Base-by-base conservation (phyloP, 2,329 filamentous ascomycete species). In the Diaporthe vaccinii region DNA sequence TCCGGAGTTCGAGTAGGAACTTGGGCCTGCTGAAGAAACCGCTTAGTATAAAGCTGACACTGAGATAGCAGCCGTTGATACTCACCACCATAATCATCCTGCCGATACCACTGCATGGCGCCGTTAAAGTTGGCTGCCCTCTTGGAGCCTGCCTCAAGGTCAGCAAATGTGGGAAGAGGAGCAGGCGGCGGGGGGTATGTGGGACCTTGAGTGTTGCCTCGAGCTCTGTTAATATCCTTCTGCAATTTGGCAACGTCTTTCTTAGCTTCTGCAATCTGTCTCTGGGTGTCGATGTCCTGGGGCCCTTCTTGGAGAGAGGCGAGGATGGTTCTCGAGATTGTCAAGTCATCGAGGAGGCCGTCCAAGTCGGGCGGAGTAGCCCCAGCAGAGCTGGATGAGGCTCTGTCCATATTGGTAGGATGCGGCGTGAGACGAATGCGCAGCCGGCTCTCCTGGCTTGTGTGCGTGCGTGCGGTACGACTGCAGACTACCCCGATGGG, bases 281-380 rank as follows among this genome's bases (percentile, higher is more conserved):
- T 69, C 17, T 78, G 69, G 17, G 79, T 79, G n/a, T 75, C 75
- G 25, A 72, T 75, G 25, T 82, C 76, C 14, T 78, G 62, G 4
- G 80, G 78, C 3, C 78, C 74, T 59, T 83, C 81, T 53, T 79
- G 78, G n/a, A 89, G 82, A 2, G 87, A 88, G 10, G 79, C 77
- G 4, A 89, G 81, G 28, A 89, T 82, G 68, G 85, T 84, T 62
- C 81, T 81, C 75, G 87, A 84, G 28, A 87, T 81, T 44, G 78
- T 81, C 76, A 89, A 79, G 73, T 88, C 86, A 65, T 87, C 85
- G 25, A 77, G 77, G 28, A 88, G 71, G 8, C 15, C 25, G 36
- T 65, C 58, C 58, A 73, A 7, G 46, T 65, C 71, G 58, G 31
- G 49, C 8, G 58, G 28, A 73, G 71, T 55, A 31, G 46, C 58